Percentiles rank a stretch among this genome's conserved stretches.
Evolutionary conservation across 2,329 filamentous ascomycete species (phyloP).

Genomic region (Penicillium polonicum): DNA sequence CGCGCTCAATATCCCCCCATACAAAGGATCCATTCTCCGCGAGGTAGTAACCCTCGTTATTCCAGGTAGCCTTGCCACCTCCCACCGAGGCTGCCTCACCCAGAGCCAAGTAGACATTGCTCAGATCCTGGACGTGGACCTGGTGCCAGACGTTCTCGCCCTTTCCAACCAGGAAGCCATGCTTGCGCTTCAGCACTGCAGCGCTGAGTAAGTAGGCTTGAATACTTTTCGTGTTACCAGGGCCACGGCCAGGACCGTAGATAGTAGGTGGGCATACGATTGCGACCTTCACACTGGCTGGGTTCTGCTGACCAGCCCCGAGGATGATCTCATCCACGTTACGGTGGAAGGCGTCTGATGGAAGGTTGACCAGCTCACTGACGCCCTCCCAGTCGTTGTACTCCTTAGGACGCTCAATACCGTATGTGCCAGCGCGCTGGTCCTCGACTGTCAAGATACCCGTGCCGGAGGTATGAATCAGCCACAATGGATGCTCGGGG

Average conservation of each 20-base stretch:
- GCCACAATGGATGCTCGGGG: conserved; percentile 38
- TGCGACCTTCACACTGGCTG: conserved; percentile 36
- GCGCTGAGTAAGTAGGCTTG: conserved; percentile 43
- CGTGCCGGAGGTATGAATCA: conserved; percentile 49
- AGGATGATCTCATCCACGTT: conserved; percentile 44
- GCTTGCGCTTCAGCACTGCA: conserved; percentile 37
- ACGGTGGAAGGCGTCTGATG: conserved; percentile 42
- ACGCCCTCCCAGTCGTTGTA: conserved; percentile 50
- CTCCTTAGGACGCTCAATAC: conserved; percentile 44
- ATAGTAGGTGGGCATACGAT: conserved; percentile 44
- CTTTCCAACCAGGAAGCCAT: conserved; percentile 41
- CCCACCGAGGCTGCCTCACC: conserved; percentile 41
- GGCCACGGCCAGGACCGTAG: conserved; percentile 41
- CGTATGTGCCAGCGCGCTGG: conserved; percentile 38
- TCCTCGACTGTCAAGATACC: conserved; percentile 46
- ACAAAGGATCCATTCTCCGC: conserved; percentile 44
- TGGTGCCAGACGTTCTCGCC: conserved; percentile 44
- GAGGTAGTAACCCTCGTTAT: conserved; percentile 51
- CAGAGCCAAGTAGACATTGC: conserved; percentile 37
- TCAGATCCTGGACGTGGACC: conserved; percentile 44
- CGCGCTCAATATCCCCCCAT: conserved; percentile 42
- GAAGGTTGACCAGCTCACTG: conserved; percentile 42
- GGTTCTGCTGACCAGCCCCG: conserved; percentile 24
- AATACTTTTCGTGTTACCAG: conserved; percentile 41
- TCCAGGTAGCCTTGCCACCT: conserved; percentile 43